Evolutionary conservation across 2,329 filamentous ascomycete genomes (phyloP), one percentile per base, ranked within the genome.

Genomic region (Chlorencoelia australis): DNA sequence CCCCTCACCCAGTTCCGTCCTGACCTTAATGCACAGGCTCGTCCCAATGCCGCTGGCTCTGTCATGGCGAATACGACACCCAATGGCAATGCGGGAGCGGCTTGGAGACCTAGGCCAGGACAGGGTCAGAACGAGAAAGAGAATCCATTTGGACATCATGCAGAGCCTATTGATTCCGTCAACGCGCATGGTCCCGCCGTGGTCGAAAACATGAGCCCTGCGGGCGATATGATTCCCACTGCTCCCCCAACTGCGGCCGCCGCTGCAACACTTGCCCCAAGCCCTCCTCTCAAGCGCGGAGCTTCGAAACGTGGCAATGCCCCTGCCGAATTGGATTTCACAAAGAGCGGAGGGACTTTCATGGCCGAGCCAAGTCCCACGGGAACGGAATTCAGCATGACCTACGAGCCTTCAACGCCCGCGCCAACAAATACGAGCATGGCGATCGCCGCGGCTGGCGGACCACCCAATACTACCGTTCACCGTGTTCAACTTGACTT

Each of bases 401-500:
- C 67, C 41, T 73, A 72, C 17, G 62, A 71, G 9, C 60, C 69
- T 25, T 68, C 66, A 35, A 66, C 59, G 26, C 59, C 61, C 41
- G 52, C 59, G 32, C 45, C 46, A 36, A 69, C 70, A 4, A 57
- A 62, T 25, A 65, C 68, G 21, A 74, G 72, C 28, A 70, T 69
- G 8, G 75, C 72, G 28, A 79, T 79, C 47, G 73, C 72, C 9
- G 73, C 71, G 33, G 73, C 74, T 29, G 75, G 71, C 38, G 76
- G 74, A 13, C 74, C 77, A 15, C 55, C 64, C 24, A 62, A 67
- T 44, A 66, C 73, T 39, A 60, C 84, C 47, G 88, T 96, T 37
- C 82, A 96, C 60, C 85, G 91, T 45, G 85, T 96, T 21, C 85
- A 95, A 59, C 75, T 96, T 49, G 88, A 95, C 59, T 98, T 96